Conservation (phyloP, 805 yeast genomes). For the Pichia rugopelliculosa region DNA sequence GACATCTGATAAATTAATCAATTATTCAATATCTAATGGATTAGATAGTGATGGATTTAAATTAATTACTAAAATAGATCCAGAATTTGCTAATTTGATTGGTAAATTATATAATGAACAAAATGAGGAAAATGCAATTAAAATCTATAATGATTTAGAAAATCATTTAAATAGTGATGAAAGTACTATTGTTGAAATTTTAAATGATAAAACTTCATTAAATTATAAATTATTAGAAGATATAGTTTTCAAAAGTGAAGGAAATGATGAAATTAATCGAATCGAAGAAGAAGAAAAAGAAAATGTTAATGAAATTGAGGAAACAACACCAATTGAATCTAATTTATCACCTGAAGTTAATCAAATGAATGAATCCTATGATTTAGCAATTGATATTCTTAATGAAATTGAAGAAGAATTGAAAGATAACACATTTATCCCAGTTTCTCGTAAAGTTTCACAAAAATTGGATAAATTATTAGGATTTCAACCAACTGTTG, state of each 20-base stretch:
- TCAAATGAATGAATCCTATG: constrained; percentile 24
- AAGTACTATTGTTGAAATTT: constrained; percentile 18
- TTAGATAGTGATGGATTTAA: constrained; percentile 20
- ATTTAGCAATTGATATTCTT: constrained; percentile 23
- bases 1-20: constrained; percentile 19
- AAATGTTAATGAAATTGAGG: neutral
- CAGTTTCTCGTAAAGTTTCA: constrained; percentile 13
- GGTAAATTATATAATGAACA: constrained; percentile 7
- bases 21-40: constrained; percentile 18
- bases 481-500: constrained; percentile 52
- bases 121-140: constrained; percentile 14
- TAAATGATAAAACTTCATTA: constrained; percentile 19
- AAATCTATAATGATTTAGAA: constrained; percentile 15
- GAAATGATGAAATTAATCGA: too few species aligned
- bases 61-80: constrained; percentile 18
- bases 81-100: constrained; percentile 16
- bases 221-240: constrained; percentile 17
- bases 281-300: neutral
- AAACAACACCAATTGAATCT: constrained; percentile 5
- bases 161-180: constrained; percentile 13
- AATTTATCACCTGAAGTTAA: constrained; percentile 16
- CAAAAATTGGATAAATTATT: constrained; percentile 16
- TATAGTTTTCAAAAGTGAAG: constrained; percentile 1
- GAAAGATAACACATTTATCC: constrained; percentile 19
- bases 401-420: constrained; percentile 25